phyloP scores from a whole-genome alignment of 441 rosid species.

The Monsonia emarginata region DNA sequence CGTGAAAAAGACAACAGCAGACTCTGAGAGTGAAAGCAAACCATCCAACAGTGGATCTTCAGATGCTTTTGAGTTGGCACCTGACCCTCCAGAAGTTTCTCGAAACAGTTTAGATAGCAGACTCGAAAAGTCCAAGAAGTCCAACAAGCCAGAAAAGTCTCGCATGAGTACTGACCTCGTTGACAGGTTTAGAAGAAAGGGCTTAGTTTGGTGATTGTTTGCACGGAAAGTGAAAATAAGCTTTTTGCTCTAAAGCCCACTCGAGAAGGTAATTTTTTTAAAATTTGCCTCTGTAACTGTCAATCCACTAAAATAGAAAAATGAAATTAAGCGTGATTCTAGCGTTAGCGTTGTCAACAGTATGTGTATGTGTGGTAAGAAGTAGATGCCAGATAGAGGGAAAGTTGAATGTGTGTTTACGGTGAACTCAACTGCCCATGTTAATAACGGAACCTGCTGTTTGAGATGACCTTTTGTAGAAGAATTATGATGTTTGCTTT shows the following conservation, averaged over 20 bases:
- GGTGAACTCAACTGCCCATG: too few relatives aligned
- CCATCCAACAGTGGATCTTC: conserved; percentile 30
- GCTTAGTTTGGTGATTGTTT: conserved; percentile 53
- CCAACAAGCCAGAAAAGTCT: conserved; percentile 73
- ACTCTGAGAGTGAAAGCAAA: conserved; percentile 38
- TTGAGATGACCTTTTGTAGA: too few relatives aligned
- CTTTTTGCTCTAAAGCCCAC: conserved; percentile 13
- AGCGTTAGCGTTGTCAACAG: background rate
- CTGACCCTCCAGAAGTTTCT: conserved; percentile 55
- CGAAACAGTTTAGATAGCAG: conserved; percentile 91
- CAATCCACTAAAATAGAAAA: background rate
- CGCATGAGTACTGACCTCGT: conserved; percentile 84
- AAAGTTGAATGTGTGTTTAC: too few relatives aligned
- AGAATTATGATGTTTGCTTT: too few relatives aligned
- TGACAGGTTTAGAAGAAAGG: conserved; percentile 61
- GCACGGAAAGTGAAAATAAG: conserved; percentile 19
- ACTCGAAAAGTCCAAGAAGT: conserved; percentile 61
- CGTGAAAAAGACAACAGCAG: conserved; percentile 26
- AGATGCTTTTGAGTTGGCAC: conserved; percentile 53
- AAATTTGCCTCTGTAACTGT: conserved; percentile 16
- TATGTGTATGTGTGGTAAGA: too few relatives aligned
- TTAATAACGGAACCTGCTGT: too few relatives aligned
- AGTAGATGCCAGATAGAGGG: too few relatives aligned
- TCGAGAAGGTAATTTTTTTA: conserved; percentile 19
- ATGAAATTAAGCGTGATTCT: background rate